Evolutionary conservation across 139 green algal species (phyloP), one percentile per base, ranked within the genome.

Genomic region (Axilococcus clingmanii): DNA sequence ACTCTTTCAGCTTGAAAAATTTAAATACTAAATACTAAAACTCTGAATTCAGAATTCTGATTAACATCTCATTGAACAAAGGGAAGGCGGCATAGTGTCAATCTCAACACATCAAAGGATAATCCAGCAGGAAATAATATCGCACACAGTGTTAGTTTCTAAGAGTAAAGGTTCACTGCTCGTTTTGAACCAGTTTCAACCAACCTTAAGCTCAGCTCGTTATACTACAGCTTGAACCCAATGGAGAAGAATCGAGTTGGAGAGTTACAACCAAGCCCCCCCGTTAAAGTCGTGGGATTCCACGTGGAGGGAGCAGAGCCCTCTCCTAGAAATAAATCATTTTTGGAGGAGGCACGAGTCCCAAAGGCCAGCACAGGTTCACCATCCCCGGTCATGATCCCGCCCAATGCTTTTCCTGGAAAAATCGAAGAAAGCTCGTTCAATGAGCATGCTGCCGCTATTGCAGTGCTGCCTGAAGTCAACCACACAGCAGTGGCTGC

Each of bases 361-460:
- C 44, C 23, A 38, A 48, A 9, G 64, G 33, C 22, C 32, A 19
- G n/a, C 33, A 8, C 40, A 59, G 20, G 75, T 24, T 85, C 73
- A 7, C 76, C 77, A 3, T 80, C 76, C 16, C 82, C 82, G 4
- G 80, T 91, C 16, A 89, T 91, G 61, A 89, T 91, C 16, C 82
- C 80, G 14, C 82, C 82, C 1, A 66, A n/a, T n/a, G n/a, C n/a
- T n/a, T n/a, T n/a, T n/a, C n/a, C n/a, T n/a, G n/a, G n/a, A n/a
- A n/a, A n/a, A n/a, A n/a, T n/a, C n/a, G n/a, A n/a, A n/a, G n/a
- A n/a, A n/a, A n/a, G n/a, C n/a, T n/a, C n/a, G n/a, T n/a, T n/a
- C n/a, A n/a, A n/a, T n/a, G n/a, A n/a, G n/a, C 17, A 42, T 42
- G 17, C 36, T 17, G 36, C 36, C 36, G 17, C 36, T 42, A 17